Conservation (phyloP, 192 early-diverging fungal genomes). For the Cladochytrium replicatum region DNA sequence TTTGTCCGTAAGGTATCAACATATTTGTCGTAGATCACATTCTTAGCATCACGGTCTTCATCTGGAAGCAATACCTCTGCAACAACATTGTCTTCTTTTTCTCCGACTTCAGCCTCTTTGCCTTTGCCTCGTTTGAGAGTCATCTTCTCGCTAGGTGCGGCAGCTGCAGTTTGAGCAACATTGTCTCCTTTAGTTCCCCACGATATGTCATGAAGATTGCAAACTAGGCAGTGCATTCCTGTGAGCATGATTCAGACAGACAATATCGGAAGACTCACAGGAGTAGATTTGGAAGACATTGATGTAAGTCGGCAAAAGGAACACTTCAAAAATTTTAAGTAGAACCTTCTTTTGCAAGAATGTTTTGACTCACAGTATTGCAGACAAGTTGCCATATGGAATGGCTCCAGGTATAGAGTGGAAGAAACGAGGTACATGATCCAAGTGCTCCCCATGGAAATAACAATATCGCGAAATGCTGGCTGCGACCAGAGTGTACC, state of each 20-base stretch:
- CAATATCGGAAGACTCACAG: constrained; percentile 12
- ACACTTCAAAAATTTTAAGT: constrained; percentile 24
- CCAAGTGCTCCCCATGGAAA: constrained; percentile 36
- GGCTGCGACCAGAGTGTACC: constrained; percentile 16
- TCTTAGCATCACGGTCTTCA: neutral
- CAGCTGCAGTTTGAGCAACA: constrained; percentile 10
- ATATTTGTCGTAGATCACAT: constrained; percentile 2
- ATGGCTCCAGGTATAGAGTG: constrained; percentile 41
- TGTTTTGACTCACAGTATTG: constrained; percentile 9
- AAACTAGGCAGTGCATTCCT: constrained; percentile 17
- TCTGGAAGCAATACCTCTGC: too few species aligned
- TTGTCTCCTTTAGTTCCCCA: constrained; percentile 61
- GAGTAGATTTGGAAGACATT: constrained; percentile 45
- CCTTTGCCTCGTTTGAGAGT: constrained; percentile 13
- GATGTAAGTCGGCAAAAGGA: constrained; percentile 36
- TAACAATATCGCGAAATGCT: constrained; percentile 28
- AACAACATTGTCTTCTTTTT: too few species aligned
- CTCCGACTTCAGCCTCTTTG: constrained; percentile 10
- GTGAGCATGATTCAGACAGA: neutral
- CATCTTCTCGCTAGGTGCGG: constrained; percentile 10
- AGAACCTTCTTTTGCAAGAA: neutral
- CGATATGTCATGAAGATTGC: constrained; percentile 48
- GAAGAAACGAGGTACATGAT: constrained; percentile 36
- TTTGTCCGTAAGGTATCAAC: constrained; percentile 1
- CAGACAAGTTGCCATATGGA: constrained; percentile 36